Evolutionary conservation across 2,329 filamentous ascomycete species (phyloP).

Genomic region (Xylaria multiplex): DNA sequence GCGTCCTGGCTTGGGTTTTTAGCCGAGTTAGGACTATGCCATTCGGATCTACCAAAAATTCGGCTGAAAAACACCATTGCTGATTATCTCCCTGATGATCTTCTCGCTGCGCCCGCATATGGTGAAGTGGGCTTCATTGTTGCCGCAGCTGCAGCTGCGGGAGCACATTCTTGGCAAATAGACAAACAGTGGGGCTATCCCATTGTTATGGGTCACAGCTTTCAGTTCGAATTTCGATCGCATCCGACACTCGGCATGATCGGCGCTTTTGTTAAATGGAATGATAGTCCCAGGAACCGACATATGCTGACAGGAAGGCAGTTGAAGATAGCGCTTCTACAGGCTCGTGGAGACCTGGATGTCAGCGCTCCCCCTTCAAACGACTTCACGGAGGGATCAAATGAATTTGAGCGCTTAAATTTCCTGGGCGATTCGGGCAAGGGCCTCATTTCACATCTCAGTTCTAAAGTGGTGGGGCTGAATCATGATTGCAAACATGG

Average conservation of each 20-base stretch:
- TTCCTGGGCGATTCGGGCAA: no score
- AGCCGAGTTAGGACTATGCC: background rate
- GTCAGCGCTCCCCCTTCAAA: background rate
- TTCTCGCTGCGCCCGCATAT: conserved; percentile 12
- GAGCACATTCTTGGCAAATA: conserved; percentile 5
- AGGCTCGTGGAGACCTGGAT: background rate
- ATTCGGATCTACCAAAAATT: background rate
- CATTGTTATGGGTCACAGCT: background rate
- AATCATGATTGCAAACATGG: no score
- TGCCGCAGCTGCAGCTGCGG: background rate
- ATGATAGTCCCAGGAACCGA: background rate
- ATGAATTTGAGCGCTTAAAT: no score
- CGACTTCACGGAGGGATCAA: no score
- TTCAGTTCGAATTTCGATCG: conserved; percentile 19
- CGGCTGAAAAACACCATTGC: background rate
- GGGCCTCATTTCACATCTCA: no score
- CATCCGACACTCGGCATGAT: conserved; percentile 9
- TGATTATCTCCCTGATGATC: conserved; percentile 14
- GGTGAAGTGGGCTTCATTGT: conserved; percentile 20
- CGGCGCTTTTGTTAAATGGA: conserved; percentile 2
- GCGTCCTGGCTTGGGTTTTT: conserved; percentile 13
- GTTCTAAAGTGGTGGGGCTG: no score
- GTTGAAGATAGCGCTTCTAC: background rate
- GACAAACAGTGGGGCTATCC: conserved; percentile 4
- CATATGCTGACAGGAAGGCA: no score